phyloP scores from a whole-genome alignment of 2,329 filamentous ascomycete species.

The Didymella lethalis region DNA sequence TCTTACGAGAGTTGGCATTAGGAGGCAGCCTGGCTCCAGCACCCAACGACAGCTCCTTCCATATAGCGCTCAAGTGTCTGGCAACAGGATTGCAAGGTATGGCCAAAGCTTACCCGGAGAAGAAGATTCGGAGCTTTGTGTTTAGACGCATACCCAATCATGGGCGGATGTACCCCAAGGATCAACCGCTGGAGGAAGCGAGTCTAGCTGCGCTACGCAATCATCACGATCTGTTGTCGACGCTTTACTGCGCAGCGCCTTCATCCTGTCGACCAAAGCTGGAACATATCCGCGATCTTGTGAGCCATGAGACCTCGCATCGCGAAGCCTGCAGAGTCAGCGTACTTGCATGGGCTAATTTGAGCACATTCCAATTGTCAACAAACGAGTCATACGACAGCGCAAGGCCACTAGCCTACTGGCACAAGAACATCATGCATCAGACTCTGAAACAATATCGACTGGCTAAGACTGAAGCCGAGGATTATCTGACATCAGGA shows the following conservation, averaged over 20 bases:
- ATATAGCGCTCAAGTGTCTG: slow-evolving; percentile 66
- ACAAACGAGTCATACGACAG: slow-evolving; percentile 57
- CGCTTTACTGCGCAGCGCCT: slow-evolving; percentile 66
- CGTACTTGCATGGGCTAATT: slow-evolving; percentile 65
- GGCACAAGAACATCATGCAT: slow-evolving; percentile 63
- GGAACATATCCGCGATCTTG: slow-evolving; percentile 61
- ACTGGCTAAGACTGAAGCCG: slow-evolving; percentile 65
- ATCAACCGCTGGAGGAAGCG: slow-evolving; percentile 60
- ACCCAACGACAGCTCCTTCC: slow-evolving; percentile 63
- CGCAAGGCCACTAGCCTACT: slow-evolving; percentile 60
- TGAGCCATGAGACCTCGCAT: slow-evolving; percentile 65
- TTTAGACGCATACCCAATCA: slow-evolving; percentile 68
- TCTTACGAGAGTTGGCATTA: slow-evolving; percentile 60
- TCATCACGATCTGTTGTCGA: slow-evolving; percentile 68
- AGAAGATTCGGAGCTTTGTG: slow-evolving; percentile 63
- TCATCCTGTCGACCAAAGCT: slow-evolving; percentile 61
- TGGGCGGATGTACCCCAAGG: slow-evolving; percentile 66
- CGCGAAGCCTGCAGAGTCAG: slow-evolving; percentile 66
- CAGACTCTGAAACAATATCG: slow-evolving; percentile 64
- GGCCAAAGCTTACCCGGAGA: slow-evolving; percentile 57
- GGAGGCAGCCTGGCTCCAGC: slow-evolving; percentile 55
- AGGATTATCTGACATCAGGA: slow-evolving; percentile 58
- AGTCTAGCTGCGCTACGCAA: slow-evolving; percentile 67
- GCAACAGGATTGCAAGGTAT: slow-evolving; percentile 60
- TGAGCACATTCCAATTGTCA: slow-evolving; percentile 65